Evolutionary conservation across 1,284 basidiomycete genomes (phyloP), one percentile per base, ranked within the genome.

Genomic region (Cystobasidium pallidum): DNA sequence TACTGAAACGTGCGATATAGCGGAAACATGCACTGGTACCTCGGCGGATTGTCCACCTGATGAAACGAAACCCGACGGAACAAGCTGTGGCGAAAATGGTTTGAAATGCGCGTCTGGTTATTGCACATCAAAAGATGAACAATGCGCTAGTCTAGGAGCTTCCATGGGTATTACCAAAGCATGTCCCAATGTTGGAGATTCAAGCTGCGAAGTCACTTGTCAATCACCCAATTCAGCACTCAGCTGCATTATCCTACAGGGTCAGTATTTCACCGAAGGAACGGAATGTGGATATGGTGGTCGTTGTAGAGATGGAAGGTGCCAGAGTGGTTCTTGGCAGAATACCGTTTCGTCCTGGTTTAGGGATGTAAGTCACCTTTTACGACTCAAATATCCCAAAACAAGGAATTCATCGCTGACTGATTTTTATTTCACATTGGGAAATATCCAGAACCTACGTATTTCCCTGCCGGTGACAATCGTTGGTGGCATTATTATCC

Each of bases 21-120:
- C 85, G n/a, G 92, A 95, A 81, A 86, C 82, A 74, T 96, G 93
- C 81, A 87, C 89, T 0, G 92, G 93, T 2, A 87, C 83, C 62
- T 88, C 86, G 61, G 86, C 88, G 2, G 78, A 84, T 15, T 96
- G 92, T 80, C 93, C 92, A 0, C 76, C 83, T 21, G 91, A 95
- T 78, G 77, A 84, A 39, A 85, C 87, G 36, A 82, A 84, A 34
- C 83, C 86, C 3, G 91, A 94, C 79, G 91, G 91, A 83, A 80
- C 77, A 81, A 81, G 43, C n/a, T 51, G 76, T 68, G 62, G 70
- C 67, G 91, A 90, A 77, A 90, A 90, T 19, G 76, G 79, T 39
- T 81, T 93, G 39, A 84, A 85, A 24, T 94, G 93, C 81, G 91
- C 92, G 0, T 88, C 86, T 75, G 92, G 93, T 8, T 82, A 85